Evolutionary conservation across 2,329 filamentous ascomycete species (phyloP), one percentile per base, ranked within the genome.

Genomic region (Neonectria coccinea): DNA sequence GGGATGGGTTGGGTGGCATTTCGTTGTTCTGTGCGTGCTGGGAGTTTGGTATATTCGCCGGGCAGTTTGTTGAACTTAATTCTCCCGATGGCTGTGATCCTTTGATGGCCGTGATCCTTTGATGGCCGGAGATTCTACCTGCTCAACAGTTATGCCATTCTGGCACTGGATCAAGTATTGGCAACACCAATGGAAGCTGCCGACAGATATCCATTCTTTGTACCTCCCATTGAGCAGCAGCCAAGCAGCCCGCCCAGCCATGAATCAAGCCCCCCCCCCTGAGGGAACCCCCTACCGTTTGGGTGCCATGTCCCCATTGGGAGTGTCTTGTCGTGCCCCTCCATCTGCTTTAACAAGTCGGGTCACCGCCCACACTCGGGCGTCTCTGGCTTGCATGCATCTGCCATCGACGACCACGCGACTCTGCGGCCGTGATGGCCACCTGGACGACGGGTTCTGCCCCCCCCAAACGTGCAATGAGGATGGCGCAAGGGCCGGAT

Each of bases 211-310:
- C 33, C 33, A 7, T 39, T 5, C 33, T 39, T 39, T 39, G 33
- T 39, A 39, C 33, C 33, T 39, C 33, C 31, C 14, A 42, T 11
- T 42, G 18, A 18, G 39, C n/a, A 42, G 39, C 39, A 42, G 39
- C 39, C 14, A 53, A 59, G 60, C 50, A 51, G 50, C 42, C 60
- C 22, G 20, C 3, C 22, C 22, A 22, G 22, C 22, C 22, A 47
- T 63, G 55, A 57, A 59, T 63, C 56, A 41, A 62, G 25, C 27
- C 42, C 44, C 39, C 12, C 10, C 60, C 59, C 61, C 61, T 63
- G 61, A 63, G 39, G 10, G 44, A 55, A 51, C 53, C 45, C 42
- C 42, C 22, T 52, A 47, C 55, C 55, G 36, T 50, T 44, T 50
- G 54, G 50, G 33, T 45, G 33, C 44, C 44, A 48, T 20, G 44